Percentiles rank a stretch among this genome's conserved stretches.
Evolutionary conservation across 2,329 filamentous ascomycete genomes (phyloP).

Genomic region (Nothomitra cinnamomea): DNA sequence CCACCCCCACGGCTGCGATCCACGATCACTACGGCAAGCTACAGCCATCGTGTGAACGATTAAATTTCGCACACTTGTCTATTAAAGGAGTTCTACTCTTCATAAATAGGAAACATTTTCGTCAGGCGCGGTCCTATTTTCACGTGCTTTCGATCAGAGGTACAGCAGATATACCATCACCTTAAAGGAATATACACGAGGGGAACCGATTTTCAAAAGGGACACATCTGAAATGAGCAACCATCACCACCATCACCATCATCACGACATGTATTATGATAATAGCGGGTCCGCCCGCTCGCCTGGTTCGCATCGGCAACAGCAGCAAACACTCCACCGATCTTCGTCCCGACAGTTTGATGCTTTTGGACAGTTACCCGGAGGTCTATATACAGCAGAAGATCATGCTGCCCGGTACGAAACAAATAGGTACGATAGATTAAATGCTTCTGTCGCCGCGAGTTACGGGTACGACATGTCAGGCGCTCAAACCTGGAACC

Average conservation of each 20-base stretch:
- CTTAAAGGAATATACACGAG: background rate
- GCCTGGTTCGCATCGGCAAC: conserved; percentile 54
- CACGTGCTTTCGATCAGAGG: background rate
- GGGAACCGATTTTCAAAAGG: background rate
- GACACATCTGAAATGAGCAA: background rate
- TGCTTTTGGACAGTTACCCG: conserved; percentile 46
- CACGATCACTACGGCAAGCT: background rate
- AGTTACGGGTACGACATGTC: conserved; percentile 50
- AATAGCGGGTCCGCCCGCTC: conserved; percentile 49
- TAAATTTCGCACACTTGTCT: background rate
- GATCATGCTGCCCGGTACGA: conserved; percentile 42
- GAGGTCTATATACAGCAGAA: conserved; percentile 53
- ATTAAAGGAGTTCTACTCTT: background rate
- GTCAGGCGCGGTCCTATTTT: no score
- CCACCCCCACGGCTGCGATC: background rate
- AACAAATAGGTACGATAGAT: conserved; percentile 36
- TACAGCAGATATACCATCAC: background rate
- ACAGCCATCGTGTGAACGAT: background rate
- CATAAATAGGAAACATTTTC: no score
- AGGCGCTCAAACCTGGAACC: conserved; percentile 64
- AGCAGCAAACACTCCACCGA: conserved; percentile 46
- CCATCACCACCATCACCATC: conserved; percentile 28
- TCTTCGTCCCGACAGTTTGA: conserved; percentile 68
- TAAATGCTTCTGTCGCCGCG: conserved; percentile 37
- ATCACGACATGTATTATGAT: conserved; percentile 56